phyloP scores from a whole-genome alignment of 768 basidiomycete genomes.

The Tubosaeta sp. region DNA sequence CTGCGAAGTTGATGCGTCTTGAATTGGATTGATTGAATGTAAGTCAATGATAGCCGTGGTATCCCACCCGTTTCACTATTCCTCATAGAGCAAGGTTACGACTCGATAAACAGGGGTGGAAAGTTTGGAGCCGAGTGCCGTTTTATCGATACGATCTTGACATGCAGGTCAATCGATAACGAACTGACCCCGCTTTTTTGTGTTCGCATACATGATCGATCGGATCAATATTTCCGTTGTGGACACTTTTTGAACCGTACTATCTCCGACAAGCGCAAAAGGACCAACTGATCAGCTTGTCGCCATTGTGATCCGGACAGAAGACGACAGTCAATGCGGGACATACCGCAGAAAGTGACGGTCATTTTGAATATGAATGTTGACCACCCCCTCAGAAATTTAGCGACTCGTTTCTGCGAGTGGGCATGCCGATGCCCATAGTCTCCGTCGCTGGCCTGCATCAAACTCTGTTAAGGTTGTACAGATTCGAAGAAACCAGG shows the following conservation, averaged over 20 bases:
- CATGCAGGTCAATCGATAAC: background rate
- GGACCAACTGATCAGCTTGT: background rate
- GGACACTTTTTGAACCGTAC: background rate
- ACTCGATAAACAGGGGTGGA: too few species aligned
- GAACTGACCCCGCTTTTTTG: background rate
- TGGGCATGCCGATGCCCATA: too few species aligned
- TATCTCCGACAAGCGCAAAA: background rate
- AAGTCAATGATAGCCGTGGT: background rate
- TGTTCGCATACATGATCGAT: background rate
- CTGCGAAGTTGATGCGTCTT: background rate
- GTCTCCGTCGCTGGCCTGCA: too few species aligned
- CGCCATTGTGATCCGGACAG: background rate
- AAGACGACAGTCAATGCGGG: too few species aligned
- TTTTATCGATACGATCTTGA: background rate
- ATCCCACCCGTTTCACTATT: background rate
- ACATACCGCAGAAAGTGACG: background rate
- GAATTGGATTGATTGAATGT: background rate
- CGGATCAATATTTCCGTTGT: too few species aligned
- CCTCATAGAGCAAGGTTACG: background rate
- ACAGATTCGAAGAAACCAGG: background rate
- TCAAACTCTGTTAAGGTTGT: too few species aligned
- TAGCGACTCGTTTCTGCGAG: too few species aligned
- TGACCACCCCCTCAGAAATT: too few species aligned
- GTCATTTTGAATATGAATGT: too few species aligned
- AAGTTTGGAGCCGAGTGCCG: background rate